Base-by-base conservation (phyloP, 345 rosid genomes). In the Passiflora organensis region DNA sequence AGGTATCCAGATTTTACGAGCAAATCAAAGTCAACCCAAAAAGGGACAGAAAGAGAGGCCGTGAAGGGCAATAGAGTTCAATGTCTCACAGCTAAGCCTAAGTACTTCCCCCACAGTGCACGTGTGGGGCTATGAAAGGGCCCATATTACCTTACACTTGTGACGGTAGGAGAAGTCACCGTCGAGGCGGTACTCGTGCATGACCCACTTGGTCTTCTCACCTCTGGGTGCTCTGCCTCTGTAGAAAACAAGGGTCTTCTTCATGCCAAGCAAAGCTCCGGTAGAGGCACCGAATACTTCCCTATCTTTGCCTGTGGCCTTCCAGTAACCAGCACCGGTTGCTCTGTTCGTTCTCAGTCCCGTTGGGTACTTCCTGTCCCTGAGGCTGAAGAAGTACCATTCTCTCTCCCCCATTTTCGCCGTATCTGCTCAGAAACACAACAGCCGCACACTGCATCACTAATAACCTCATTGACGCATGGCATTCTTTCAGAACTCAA, bases 391-490 rank as follows among this genome's bases (percentile, higher is more conserved):
- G 66, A 85, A 85, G 70, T 89, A 89, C 95, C 95, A 89, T 65
- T 89, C 96, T 51, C 60, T 89, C 68, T 85, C 95, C n/a, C 95
- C 96, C 91, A 83, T 85, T 63, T 82, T 89, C 32, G 94, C 96
- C 43, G 65, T 78, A 53, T 81, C 95, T 88, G 42, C 18, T n/a
- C 15, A 52, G 15, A 18, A 32, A 20, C 20, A 12, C 15, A 32
- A 45, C 1, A 10, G 37, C 43, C 25, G 23, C 28, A 2, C n/a
- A n/a, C n/a, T n/a, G n/a, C n/a, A n/a, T n/a, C n/a, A n/a, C n/a
- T n/a, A n/a, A n/a, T n/a, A n/a, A n/a, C n/a, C n/a, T n/a, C n/a
- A n/a, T n/a, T n/a, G n/a, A n/a, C n/a, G n/a, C n/a, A n/a, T n/a
- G n/a, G n/a, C n/a, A n/a, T n/a, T n/a, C n/a, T n/a, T n/a, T n/a